Base-by-base conservation (phyloP, 768 basidiomycete genomes). In the Boletales sp. region DNA sequence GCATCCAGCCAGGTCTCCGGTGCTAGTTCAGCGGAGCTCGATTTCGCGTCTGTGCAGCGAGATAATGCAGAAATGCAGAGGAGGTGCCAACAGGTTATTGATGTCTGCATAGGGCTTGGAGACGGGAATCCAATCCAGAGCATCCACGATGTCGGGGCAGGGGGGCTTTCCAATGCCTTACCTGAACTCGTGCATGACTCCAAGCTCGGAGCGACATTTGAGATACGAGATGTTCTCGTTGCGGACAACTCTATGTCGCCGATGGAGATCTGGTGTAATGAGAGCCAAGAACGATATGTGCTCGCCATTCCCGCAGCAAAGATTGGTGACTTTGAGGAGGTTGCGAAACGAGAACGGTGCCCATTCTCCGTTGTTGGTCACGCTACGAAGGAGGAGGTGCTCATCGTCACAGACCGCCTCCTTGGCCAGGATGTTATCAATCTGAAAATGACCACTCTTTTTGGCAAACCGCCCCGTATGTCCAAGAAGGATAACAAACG, bases 191-290 rank as follows among this genome's bases (percentile, higher is more conserved):
- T 99, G 2, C 95, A 98, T 63, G 95, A 98, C 69, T 89, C 94
- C 2, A 81, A 78, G n/a, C 77, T 97, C 6, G 97, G 97, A 8
- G 97, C 91, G 1, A 75, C 65, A 5, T 94, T 98, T 62, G 97
- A 99, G 72, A 94, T 99, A 57, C 77, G 95, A 18, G 90, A 97
- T 59, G 85, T 99, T 8, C 78, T 91, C 21, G 84, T 97, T 36
- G 95, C 92, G 27, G 97, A 98, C 66, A 77, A 80, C 19, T 87
- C 88, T 35, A 91, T 99, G 90, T 94, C 91, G 5, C 97, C 97
- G 0, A 97, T 99, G 95, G 95, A 98, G 72, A 97, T 98, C 43
- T 99, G 97, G 97, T 98, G 97, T 66, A 99, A 99, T 70, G 97
- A 99, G 71, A 88, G 86, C 56, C 97, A 98, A 73, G 97, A 98